Conservation (phyloP, 1,284 basidiomycete genomes). For the Hortiboletus rubellus region DNA sequence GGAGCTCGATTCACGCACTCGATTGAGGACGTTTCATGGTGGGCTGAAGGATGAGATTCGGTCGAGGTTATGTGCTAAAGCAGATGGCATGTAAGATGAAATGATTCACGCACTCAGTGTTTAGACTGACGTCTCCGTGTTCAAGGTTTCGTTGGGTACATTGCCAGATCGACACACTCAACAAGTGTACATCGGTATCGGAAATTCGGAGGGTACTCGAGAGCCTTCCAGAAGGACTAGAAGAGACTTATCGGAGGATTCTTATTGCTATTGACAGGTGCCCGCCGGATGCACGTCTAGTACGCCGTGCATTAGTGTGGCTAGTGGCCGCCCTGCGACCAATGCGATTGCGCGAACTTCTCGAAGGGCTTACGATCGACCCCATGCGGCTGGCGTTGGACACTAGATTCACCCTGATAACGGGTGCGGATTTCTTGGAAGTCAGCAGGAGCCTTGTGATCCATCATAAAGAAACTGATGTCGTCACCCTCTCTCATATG, state of each 20-base stretch:
- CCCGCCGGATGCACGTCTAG: background rate
- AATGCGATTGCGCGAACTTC: conserved; percentile 6
- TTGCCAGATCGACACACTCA: conserved; percentile 11
- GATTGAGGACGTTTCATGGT: background rate
- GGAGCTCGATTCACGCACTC: conserved; percentile 7
- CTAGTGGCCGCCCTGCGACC: conserved; percentile 4
- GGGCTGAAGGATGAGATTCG: conserved; percentile 7
- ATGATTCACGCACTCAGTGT: too few relatives aligned
- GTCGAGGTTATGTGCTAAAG: background rate
- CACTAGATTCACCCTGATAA: background rate
- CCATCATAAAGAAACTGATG: conserved; percentile 6
- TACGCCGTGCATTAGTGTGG: conserved; percentile 8
- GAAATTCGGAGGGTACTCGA: conserved; percentile 5
- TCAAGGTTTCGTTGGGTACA: conserved; percentile 19
- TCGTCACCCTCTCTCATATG: conserved; percentile 14
- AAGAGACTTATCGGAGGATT: conserved; percentile 16
- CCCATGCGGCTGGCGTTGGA: background rate
- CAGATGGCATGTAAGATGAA: conserved; percentile 7
- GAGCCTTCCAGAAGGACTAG: conserved; percentile 12
- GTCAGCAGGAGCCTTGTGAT: conserved; percentile 6
- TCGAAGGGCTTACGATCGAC: conserved; percentile 10
- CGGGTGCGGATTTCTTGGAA: background rate
- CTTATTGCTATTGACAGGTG: conserved; percentile 4
- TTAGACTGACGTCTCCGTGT: background rate
- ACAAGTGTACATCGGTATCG: background rate